Conservation (phyloP, 495 filamentous ascomycete genomes). For the Haplographium delicatum region DNA sequence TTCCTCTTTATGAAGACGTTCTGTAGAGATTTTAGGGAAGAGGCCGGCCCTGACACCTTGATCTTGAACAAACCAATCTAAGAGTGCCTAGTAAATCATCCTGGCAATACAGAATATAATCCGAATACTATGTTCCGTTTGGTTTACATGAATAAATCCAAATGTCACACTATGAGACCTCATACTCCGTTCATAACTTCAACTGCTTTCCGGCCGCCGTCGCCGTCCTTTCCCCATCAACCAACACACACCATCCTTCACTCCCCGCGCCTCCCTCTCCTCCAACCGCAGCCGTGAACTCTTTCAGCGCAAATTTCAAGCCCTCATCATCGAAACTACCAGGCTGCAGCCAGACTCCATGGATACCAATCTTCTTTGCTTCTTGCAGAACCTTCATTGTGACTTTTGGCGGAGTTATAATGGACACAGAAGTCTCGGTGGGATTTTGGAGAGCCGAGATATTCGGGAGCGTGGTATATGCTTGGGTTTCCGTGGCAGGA, state of each 20-base stretch:
- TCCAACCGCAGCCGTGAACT: constrained; percentile 66
- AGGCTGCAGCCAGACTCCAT: constrained; percentile 87
- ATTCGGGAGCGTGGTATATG: constrained; percentile 60
- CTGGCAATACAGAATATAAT: too few species aligned
- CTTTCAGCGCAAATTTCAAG: constrained; percentile 58
- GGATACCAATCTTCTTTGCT: constrained; percentile 72
- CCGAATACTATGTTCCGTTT: too few species aligned
- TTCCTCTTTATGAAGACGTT: too few species aligned
- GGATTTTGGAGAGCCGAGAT: constrained; percentile 60
- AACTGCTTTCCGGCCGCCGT: constrained; percentile 41
- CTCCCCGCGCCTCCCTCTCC: constrained; percentile 57
- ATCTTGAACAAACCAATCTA: too few species aligned
- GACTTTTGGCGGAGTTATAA: constrained; percentile 82
- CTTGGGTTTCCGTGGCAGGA: constrained; percentile 33
- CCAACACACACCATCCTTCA: constrained; percentile 89
- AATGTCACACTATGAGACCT: not conserved
- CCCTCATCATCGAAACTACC: constrained; percentile 76
- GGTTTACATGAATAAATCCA: not conserved
- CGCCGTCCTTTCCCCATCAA: constrained; percentile 75
- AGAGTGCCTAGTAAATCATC: too few species aligned
- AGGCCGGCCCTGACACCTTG: too few species aligned
- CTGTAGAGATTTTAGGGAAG: too few species aligned
- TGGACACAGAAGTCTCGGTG: constrained; percentile 65
- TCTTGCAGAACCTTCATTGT: constrained; percentile 67
- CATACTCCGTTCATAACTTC: constrained; percentile 5